Evolutionary conservation across 306 rosid species (phyloP), one percentile per base, ranked within the genome.

Genomic region (Alnus glutinosa): DNA sequence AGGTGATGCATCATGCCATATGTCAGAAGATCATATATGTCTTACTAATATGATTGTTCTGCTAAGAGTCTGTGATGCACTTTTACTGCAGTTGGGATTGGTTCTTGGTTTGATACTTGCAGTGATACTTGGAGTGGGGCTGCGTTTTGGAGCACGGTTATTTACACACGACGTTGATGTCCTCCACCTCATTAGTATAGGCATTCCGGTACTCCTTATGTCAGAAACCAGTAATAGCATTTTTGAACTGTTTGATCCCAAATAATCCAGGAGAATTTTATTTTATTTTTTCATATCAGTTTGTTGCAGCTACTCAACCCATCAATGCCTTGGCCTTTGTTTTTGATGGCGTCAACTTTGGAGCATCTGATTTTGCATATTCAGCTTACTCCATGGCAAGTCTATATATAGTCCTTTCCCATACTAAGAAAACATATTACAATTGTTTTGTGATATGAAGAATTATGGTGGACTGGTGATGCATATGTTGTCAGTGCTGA

Each of bases 301-400:
- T 95, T 88, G 94, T 95, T 71, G 98, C 96, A 75, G 89, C 88
- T 57, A 95, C 97, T 62, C 99, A 95, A 78, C 99, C 99, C 77
- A 78, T 95, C 76, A 95, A 95, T 78, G 85, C 90, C 62, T 82
- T 95, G 88, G 98, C 99, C 42, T 95, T 95, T 86, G 96, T 95
- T 64, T 95, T 93, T 59, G 99, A 95, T 75, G 99, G 99, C 47
- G 86, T 95, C 89, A 95, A 95, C 87, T 95, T 91, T 75, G 99
- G 99, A 59, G 99, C 98, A 52, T 93, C 99, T 80, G 99, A 95
- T 89, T 95, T 95, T 78, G 94, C 96, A 15, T 95, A 95, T 83
- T 91, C 99, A 72, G 99, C 99, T 70, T 91, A 75, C 83, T 95
- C 99, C 67, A 89, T 95, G 99, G 99, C 85, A 80, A 76, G 92